These are phyloP conservation scores for Candida khao-thaluensis DNA, from an alignment of 805 yeast genomes.

Conservation along the genomic window DNA sequence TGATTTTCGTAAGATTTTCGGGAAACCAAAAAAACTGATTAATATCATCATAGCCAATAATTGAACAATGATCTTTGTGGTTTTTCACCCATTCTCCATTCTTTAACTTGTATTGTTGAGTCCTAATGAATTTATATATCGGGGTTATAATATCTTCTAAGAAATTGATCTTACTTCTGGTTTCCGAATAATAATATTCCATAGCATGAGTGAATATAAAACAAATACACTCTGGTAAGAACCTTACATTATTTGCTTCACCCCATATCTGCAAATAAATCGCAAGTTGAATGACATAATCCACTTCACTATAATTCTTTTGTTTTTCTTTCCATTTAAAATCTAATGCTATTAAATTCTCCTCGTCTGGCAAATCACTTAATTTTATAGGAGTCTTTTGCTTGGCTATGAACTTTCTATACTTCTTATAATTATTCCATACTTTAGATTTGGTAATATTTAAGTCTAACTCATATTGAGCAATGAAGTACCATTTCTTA, in stretches of 20 bases:
- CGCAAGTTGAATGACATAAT: conserved; percentile 65
- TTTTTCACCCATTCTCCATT: conserved; percentile 57
- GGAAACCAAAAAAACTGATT: conserved; percentile 53
- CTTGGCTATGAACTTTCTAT: conserved; percentile 26
- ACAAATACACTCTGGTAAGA: conserved; percentile 44
- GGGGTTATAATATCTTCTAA: conserved; percentile 46
- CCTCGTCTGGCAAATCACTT: conserved; percentile 15
- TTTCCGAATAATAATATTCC: conserved; percentile 19
- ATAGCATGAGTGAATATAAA: conserved; percentile 30
- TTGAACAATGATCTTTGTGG: conserved; percentile 65
- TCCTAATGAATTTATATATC: conserved; percentile 56
- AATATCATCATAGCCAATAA: conserved; percentile 57
- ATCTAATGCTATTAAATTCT: conserved; percentile 20
- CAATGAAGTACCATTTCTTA: conserved; percentile 89
- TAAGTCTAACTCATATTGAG: conserved; percentile 70
- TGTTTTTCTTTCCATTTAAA: conserved; percentile 67
- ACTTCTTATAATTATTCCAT: conserved; percentile 19
- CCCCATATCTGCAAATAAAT: conserved; percentile 70
- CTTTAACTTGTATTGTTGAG: conserved; percentile 60
- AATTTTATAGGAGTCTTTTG: conserved; percentile 33
- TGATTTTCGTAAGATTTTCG: conserved; percentile 32
- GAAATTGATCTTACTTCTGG: conserved; percentile 16
- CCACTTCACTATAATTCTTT: conserved; percentile 51
- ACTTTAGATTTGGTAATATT: conserved; percentile 14
- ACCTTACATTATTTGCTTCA: conserved; percentile 65